Conservation (phyloP, 2,329 filamentous ascomycete species). For the Colletotrichum musicola region DNA sequence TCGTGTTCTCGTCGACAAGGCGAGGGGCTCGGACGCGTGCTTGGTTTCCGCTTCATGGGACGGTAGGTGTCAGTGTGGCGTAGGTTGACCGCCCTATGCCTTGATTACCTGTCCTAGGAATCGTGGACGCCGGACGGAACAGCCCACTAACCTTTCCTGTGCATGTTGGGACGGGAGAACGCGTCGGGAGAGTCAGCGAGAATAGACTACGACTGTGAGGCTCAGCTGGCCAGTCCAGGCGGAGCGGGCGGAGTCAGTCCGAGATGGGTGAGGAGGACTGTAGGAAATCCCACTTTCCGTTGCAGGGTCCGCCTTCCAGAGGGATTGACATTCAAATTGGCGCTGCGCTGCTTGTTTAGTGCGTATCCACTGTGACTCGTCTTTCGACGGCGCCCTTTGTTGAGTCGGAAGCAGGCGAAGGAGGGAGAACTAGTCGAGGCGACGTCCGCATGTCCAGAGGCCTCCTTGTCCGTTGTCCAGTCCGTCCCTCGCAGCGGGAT, state of each 20-base stretch:
- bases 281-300: constrained; percentile 18
- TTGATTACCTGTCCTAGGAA: background rate
- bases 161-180: constrained; percentile 4
- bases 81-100: constrained; percentile 18
- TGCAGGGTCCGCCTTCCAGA: background rate
- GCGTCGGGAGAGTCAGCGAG: constrained; percentile 1
- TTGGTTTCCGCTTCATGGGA: constrained; percentile 31
- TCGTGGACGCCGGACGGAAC: background rate
- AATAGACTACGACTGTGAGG: constrained; percentile 21
- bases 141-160: background rate
- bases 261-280: background rate
- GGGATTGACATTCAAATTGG: background rate
- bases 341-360: background rate
- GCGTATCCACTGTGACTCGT: constrained; percentile 22
- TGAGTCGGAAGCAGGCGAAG: background rate
- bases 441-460: constrained; percentile 20
- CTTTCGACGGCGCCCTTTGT: background rate
- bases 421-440: background rate
- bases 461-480: constrained; percentile 7
- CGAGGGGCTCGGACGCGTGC: constrained; percentile 25
- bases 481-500: constrained; percentile 6
- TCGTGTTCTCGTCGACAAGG: background rate
- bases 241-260: constrained; percentile 20
- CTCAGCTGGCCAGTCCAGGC: constrained; percentile 28
- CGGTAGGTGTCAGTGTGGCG: constrained; percentile 34